Base-by-base conservation (phyloP, 306 rosid species). In the Fragaria iinumae region DNA sequence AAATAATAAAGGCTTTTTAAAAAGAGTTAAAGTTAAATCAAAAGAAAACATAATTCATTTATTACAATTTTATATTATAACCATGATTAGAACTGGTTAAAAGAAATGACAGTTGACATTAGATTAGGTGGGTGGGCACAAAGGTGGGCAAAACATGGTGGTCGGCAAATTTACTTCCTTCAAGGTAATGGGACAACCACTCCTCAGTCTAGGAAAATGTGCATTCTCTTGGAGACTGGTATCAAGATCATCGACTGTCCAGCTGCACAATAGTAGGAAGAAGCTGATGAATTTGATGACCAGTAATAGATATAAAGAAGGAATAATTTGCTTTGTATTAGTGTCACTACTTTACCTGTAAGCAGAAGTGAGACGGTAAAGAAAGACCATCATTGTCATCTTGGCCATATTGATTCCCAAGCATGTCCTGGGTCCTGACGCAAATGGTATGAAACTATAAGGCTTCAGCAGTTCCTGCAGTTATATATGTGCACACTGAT, bases 351-450 rank as follows among this genome's bases (percentile, higher is more conserved):
- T 36, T 36, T 5, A 36, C 92, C 72, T 83, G 80, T 91, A 91
- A 72, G 81, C 77, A 72, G 87, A 71, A 7, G 89, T 81, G 36
- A 88, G 73, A 63, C 92, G 85, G 76, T 88, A 90, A 78, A 89
- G 64, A 82, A 89, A 88, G 52, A 89, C 81, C 79, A 88, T 43
- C 91, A 88, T 89, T 77, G 94, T 86, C 73, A 88, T 73, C 79
- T 83, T 89, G 21, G 90, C 91, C 92, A 91, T 85, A 63, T 89
- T 89, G 17, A 81, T 88, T 66, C 96, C 91, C 18, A 89, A 78
- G 81, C 97, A 88, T 47, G 93, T 88, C 81, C 97, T 86, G 10
- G 92, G 88, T 75, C 97, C 94, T 63, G 91, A 79, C 74, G 88
- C 97, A 73, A 88, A 91, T 67, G 94, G 92, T 65, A 86, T 80